Evolutionary conservation across 306 rosid genomes (phyloP).

Genomic region (Cucumis melo): DNA sequence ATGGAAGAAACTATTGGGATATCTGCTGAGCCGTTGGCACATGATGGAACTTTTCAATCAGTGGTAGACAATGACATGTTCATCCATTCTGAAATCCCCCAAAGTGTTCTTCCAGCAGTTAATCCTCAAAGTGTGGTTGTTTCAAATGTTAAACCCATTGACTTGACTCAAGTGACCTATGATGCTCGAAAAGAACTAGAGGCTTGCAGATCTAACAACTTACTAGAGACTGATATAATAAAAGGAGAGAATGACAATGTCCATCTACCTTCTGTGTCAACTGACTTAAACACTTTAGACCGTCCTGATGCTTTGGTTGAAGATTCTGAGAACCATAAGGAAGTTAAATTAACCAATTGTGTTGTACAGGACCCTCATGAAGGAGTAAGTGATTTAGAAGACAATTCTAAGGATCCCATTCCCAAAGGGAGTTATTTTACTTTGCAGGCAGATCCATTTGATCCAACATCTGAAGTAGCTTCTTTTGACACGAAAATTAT

Average conservation of each 20-base stretch:
- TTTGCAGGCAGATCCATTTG: conserved; percentile 20
- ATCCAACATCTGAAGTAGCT: conserved; percentile 16
- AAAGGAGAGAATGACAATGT: conserved; percentile 23
- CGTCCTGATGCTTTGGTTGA: conserved; percentile 22
- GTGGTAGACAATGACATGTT: conserved; percentile 15
- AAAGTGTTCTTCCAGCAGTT: conserved; percentile 16
- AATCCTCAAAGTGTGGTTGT: conserved; percentile 20
- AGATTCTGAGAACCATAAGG: conserved; percentile 23
- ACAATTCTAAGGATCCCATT: conserved; percentile 11
- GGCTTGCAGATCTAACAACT: conserved; percentile 10
- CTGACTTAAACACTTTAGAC: conserved; percentile 19
- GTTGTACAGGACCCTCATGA: not conserved
- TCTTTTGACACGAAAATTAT: conserved; percentile 22
- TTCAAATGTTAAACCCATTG: conserved; percentile 20
- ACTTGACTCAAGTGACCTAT: not conserved
- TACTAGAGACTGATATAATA: conserved; percentile 15
- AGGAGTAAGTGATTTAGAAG: conserved; percentile 16
- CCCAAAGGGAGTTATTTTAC: conserved; percentile 12
- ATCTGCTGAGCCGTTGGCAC: conserved; percentile 18
- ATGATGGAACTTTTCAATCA: conserved; percentile 16
- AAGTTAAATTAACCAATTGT: conserved; percentile 14
- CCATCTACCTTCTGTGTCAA: conserved; percentile 20
- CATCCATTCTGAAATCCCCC: conserved; percentile 16
- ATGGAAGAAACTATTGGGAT: conserved; percentile 16
- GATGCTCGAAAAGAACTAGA: conserved; percentile 18